Conservation (phyloP, 306 rosid genomes). For the Begonia peltatifolia region DNA sequence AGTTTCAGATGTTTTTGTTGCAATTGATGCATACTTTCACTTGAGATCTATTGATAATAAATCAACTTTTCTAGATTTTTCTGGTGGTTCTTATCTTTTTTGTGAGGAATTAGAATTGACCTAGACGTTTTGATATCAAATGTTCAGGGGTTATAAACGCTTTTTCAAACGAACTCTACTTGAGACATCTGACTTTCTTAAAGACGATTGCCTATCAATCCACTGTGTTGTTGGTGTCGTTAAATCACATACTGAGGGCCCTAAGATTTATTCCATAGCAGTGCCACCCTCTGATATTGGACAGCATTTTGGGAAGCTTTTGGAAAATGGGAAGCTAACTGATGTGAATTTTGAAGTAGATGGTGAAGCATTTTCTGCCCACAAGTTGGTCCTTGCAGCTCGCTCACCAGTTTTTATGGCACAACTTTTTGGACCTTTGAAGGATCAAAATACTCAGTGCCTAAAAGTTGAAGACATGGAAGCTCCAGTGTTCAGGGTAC, state of each 20-base stretch:
- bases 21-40: no score
- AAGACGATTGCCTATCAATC: slow-evolving; percentile 43
- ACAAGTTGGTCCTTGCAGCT: slow-evolving; percentile 53
- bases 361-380: slow-evolving; percentile 35
- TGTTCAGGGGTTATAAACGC: slow-evolving; percentile 52
- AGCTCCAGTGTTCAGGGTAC: slow-evolving; percentile 47
- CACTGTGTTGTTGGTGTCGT: slow-evolving; percentile 53
- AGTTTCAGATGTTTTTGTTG: no score
- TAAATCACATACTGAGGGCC: slow-evolving; percentile 36
- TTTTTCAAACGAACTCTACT: slow-evolving; percentile 36
- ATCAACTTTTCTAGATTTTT: neutral
- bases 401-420: slow-evolving; percentile 54
- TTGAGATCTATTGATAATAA: no score
- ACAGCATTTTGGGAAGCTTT: slow-evolving; percentile 37
- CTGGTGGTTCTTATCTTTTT: neutral
- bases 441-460: slow-evolving; percentile 30
- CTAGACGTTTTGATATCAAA: slow-evolving; percentile 1
- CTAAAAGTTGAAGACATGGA: slow-evolving; percentile 43
- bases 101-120: neutral
- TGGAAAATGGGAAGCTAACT: slow-evolving; percentile 34
- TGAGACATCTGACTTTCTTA: slow-evolving; percentile 44
- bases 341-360: slow-evolving; percentile 53
- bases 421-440: slow-evolving; percentile 55
- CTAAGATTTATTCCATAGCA: slow-evolving; percentile 33
- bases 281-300: slow-evolving; percentile 33